Base-by-base conservation (phyloP, 2,329 filamentous ascomycete genomes). In the Phoma sp. region DNA sequence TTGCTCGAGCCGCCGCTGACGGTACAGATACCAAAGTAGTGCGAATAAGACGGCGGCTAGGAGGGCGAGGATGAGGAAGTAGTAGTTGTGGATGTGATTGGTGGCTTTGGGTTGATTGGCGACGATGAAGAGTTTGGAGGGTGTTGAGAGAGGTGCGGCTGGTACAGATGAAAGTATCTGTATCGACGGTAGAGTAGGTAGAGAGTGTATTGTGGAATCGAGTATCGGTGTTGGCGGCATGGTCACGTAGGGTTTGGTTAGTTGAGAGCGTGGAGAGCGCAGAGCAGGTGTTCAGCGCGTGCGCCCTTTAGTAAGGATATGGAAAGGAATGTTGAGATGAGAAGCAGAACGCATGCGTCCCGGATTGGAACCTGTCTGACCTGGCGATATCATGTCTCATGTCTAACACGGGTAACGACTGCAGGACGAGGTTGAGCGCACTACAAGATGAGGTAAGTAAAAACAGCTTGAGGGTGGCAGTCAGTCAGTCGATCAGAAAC, bases 1-100 rank as follows among this genome's bases (percentile, higher is more conserved):
- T 51, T 69, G 71, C 32, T 61, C 74, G 63, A 59, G 74, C 62
- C 65, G 76, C 59, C 66, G 77, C 10, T 80, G 78, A 13, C 77
- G 75, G 46, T 81, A 73, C 45, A 83, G 73, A 39, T 82, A 68
- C 58, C 81, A 77, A 15, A 77, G 61, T 13, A 75, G 68, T 22
- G 77, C 60, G 39, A 77, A 73, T 27, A 82, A 43, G 4, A 82
- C 52, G 4, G 79, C 69, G 40, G 81, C 76, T 54, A 83, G 68
- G 22, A 86, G 76, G 24, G 83, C 78, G 43, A 87, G 78, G 74
- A 85, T 86, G 62, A 83, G 78, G 71, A 86, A 83, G 60, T 83
- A 84, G 62, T 82, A 79, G 56, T 78, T 76, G 48, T 78, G 75
- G 4, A 81, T 67, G 27, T 46, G 41, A 27, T 43, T 47, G 6